Evolutionary conservation across 768 basidiomycete genomes (phyloP).

Genomic region (Cyclocybe cylindracea): DNA sequence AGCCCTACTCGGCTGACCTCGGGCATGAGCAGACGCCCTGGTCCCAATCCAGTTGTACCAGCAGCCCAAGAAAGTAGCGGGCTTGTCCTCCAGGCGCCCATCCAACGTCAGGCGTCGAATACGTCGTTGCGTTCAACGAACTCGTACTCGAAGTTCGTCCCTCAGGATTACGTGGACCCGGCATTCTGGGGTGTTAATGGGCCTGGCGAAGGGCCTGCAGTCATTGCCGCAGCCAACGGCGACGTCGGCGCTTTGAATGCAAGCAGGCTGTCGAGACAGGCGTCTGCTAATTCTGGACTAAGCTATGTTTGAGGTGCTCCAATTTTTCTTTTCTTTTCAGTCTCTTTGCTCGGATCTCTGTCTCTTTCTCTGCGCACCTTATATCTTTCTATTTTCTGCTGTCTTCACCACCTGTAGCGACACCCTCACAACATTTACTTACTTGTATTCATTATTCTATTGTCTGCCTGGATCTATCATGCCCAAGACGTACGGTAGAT

Average conservation of each 20-base stretch:
- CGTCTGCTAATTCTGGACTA: slow-evolving; percentile 16
- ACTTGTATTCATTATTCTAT: not conserved
- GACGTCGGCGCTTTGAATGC: slow-evolving; percentile 1
- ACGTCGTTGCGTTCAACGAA: slow-evolving; percentile 29
- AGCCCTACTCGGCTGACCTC: slow-evolving; percentile 1
- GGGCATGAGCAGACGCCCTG: not conserved
- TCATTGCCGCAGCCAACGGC: slow-evolving; percentile 2
- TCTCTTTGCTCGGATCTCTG: too few species aligned
- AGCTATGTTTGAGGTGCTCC: slow-evolving; percentile 10
- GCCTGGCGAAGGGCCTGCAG: slow-evolving; percentile 4
- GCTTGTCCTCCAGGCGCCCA: slow-evolving; percentile 14
- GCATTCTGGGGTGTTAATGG: slow-evolving; percentile 25
- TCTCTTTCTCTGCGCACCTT: too few species aligned
- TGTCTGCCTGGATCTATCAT: not conserved
- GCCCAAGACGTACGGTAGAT: not conserved
- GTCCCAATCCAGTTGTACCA: not conserved
- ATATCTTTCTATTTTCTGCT: too few species aligned
- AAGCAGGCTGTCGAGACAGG: slow-evolving; percentile 6
- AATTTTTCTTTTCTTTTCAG: too few species aligned
- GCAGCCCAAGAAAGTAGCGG: not conserved
- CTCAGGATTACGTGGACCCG: slow-evolving; percentile 32
- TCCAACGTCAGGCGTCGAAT: slow-evolving; percentile 27
- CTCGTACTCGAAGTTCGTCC: slow-evolving; percentile 29
- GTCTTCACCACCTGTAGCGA: too few species aligned
- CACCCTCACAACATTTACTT: not conserved